Base-by-base conservation (phyloP, 2,329 filamentous ascomycete genomes). In the Kalaharituber pfeilii region DNA sequence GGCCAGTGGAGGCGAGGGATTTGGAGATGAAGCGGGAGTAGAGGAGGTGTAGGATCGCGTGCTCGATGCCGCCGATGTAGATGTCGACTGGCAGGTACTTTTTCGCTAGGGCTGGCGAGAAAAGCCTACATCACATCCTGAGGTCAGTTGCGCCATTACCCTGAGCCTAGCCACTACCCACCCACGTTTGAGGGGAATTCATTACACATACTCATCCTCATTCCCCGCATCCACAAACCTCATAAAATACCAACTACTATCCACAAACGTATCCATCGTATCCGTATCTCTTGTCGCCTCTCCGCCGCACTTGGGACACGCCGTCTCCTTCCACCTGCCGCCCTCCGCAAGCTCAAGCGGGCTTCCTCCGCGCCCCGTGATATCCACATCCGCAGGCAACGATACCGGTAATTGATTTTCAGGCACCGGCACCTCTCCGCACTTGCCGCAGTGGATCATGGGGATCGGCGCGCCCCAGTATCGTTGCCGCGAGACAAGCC, bases 231-330 rank as follows among this genome's bases (percentile, higher is more conserved):
- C 85, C 26, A 81, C 69, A 62, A 86, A 94, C 11, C 86, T 78
- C 69, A 88, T 79, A 64, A 81, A 94, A 67, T 94, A 94, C 87
- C 87, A 94, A 53, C 86, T 93, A 1, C 86, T 94, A 69, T 94
- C 87, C 57, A 94, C 87, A 69, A 94, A 94, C 0, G 87, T 94
- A 67, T 94, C 87, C 87, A 94, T 94, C 2, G 87, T 94, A 66
- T 94, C 87, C 0, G 87, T 94, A 60, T 94, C 87, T 59, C 87
- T 77, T 65, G 79, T 82, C 5, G 85, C 87, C 24, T 78, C 69
- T 1, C 76, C 73, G 15, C 75, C 70, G 63, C 87, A 94, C 61
- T 77, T 77, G 4, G 87, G 87, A 65, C 87, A 94, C 0, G 80
- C 84, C 13, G 15, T 18, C 62, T 87, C 78, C 47, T 86, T 73